These are phyloP conservation scores for Ceratocystis harringtonii DNA, from an alignment of 2,329 filamentous ascomycete genomes.

Conservation along the genomic window DNA sequence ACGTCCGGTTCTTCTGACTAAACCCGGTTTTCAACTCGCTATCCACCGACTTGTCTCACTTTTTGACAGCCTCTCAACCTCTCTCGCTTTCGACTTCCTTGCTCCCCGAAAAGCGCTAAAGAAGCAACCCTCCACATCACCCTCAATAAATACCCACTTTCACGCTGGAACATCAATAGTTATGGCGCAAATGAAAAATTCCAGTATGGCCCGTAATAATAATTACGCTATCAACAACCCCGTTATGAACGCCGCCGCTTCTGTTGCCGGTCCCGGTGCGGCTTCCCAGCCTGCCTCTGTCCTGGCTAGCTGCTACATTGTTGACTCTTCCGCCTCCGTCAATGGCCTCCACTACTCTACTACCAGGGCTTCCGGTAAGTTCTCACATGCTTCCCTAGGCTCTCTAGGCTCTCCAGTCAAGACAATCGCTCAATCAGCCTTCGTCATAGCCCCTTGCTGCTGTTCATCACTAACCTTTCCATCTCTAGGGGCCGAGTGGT, in stretches of 20 bases:
- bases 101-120: conserved; percentile 10
- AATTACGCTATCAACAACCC: conserved; percentile 53
- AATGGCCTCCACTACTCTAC: conserved; percentile 90
- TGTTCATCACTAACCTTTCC: conserved; percentile 17
- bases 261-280: too few relatives aligned
- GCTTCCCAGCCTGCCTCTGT: conserved; percentile 46
- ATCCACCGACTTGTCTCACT: not conserved
- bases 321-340: conserved; percentile 56
- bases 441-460: conserved; percentile 3
- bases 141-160: not conserved
- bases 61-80: not conserved
- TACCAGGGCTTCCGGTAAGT: conserved; percentile 65
- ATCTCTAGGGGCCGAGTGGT: conserved; percentile 63
- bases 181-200: conserved; percentile 58
- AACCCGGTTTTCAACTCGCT: not conserved
- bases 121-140: conserved; percentile 11
- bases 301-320: conserved; percentile 82
- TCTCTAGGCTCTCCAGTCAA: not conserved
- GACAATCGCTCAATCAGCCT: too few relatives aligned
- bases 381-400: not conserved
- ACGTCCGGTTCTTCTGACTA: too few relatives aligned
- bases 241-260: conserved; percentile 29
- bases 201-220: conserved; percentile 55
- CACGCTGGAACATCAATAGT: conserved; percentile 21
- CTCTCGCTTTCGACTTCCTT: not conserved